Evolutionary conservation across 2,329 filamentous ascomycete species (phyloP).

Genomic region (Paracamarosporium sp.): DNA sequence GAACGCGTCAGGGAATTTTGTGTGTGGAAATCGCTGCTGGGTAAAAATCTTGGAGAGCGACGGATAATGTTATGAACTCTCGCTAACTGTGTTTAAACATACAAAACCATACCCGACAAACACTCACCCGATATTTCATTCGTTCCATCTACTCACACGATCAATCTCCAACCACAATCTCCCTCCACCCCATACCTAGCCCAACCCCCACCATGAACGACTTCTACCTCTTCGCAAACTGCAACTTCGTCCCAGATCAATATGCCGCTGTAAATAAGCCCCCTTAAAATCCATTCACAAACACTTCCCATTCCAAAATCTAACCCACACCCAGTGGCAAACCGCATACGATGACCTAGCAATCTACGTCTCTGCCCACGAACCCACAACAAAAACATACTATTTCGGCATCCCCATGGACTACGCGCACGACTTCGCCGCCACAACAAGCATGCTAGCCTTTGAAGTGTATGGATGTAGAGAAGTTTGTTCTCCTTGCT

Average conservation of each 20-base stretch:
- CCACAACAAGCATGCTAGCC: slow-evolving; percentile 44
- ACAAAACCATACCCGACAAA: too few relatives aligned
- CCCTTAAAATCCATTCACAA: not conserved
- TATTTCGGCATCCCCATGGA: slow-evolving; percentile 53
- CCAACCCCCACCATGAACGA: slow-evolving; percentile 15
- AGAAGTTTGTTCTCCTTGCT: slow-evolving; percentile 15
- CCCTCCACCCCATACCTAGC: not conserved
- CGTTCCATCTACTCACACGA: too few relatives aligned
- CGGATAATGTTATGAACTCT: too few relatives aligned
- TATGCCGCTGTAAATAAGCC: slow-evolving; percentile 42
- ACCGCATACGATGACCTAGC: slow-evolving; percentile 49
- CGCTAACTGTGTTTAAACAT: too few relatives aligned
- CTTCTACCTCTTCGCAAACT: slow-evolving; percentile 42
- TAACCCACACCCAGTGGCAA: slow-evolving; percentile 45
- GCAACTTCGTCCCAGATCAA: slow-evolving; percentile 46
- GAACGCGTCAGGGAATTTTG: too few relatives aligned
- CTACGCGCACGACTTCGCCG: slow-evolving; percentile 37
- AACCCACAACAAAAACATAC: slow-evolving; percentile 49
- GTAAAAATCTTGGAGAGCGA: too few relatives aligned
- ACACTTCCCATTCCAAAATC: not conserved
- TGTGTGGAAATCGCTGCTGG: too few relatives aligned
- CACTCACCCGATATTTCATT: too few relatives aligned
- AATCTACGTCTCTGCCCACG: slow-evolving; percentile 41
- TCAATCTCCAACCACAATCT: not conserved
- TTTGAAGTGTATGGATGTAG: slow-evolving; percentile 44